These are phyloP conservation scores for Heliamphora pulchella DNA, from an alignment of 179 eudicot genomes.

Conservation along the genomic window DNA sequence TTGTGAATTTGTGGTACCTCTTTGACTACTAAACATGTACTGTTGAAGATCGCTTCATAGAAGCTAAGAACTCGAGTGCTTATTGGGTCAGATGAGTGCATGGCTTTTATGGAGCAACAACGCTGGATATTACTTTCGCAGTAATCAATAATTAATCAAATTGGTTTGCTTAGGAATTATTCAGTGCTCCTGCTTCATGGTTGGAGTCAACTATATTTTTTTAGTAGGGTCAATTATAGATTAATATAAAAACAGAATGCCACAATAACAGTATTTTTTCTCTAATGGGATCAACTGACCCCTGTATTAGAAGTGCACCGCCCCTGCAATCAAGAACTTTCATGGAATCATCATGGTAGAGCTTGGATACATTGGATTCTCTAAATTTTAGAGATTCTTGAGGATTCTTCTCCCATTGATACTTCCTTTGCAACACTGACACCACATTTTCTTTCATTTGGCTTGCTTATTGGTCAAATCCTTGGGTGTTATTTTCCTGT, in stretches of 20 bases:
- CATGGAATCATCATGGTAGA: not conserved
- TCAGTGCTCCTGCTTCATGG: too few relatives aligned
- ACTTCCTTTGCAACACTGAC: not conserved
- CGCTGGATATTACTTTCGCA: too few relatives aligned
- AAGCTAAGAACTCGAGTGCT: not conserved
- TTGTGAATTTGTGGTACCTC: not conserved
- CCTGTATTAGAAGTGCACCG: too few relatives aligned
- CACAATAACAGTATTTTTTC: too few relatives aligned
- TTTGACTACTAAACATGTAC: not conserved
- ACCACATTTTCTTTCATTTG: not conserved
- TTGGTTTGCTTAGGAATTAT: too few relatives aligned
- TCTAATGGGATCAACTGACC: too few relatives aligned
- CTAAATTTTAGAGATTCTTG: not conserved
- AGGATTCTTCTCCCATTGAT: not conserved
- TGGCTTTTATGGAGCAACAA: too few relatives aligned
- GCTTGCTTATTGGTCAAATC: not conserved
- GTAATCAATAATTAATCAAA: too few relatives aligned
- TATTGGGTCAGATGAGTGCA: too few relatives aligned
- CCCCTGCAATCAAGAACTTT: not conserved
- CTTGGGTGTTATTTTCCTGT: not conserved
- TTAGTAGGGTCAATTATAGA: too few relatives aligned
- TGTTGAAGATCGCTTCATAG: not conserved
- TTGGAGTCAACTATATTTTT: too few relatives aligned
- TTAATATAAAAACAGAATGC: too few relatives aligned
- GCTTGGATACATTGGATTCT: slow-evolving; percentile 1